Base-by-base conservation (phyloP, 2,329 filamentous ascomycete species). In the Arthrobotrys pseudoclavata region DNA sequence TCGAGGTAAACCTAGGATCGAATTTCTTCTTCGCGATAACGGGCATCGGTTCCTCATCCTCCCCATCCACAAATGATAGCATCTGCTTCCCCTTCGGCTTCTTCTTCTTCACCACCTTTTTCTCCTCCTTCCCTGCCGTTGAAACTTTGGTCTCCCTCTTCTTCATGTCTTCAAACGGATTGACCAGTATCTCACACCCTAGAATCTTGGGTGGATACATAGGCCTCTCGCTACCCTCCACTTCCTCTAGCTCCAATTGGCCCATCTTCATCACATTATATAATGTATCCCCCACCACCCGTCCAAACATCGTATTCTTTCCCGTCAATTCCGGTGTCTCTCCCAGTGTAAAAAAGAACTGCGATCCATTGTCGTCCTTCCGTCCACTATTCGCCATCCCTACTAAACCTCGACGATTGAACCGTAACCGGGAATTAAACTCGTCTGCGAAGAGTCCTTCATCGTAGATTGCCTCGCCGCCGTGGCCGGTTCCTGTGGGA, bases 221-320 rank as follows among this genome's bases (percentile, higher is more conserved):
- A 1, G 95, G 95, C 78, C 93, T 88, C 79, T 98, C 95, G 5
- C 89, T 90, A 15, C 90, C 91, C 68, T 93, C 91, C n/a, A 85
- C 85, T 22, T 79, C 79, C 26, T 91, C 89, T 18, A 96, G 86
- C 82, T 98, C 96, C 0, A 89, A 89, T 83, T 98, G 94, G 20
- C 92, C 94, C 87, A 98, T 97, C 84, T 94, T 96, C 82, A 94
- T 90, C 82, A 99, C 84, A 83, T 97, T 98, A 85, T 96, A 99
- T 69, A 99, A 96, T 15, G 95, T 97, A 80, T 98, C 93, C 29
- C 95, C 96, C 40, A 92, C 93, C 52, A 99, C 88, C 70, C 96
- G 88, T 18, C 96, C 96, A 85, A 99, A 98, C 83, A 98, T 85
- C 0, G 96, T 98, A 84, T 97, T 97, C 84, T 92, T 93, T 63